Conservation (phyloP, 495 filamentous ascomycete species). For the Alectoria sarmentosa region DNA sequence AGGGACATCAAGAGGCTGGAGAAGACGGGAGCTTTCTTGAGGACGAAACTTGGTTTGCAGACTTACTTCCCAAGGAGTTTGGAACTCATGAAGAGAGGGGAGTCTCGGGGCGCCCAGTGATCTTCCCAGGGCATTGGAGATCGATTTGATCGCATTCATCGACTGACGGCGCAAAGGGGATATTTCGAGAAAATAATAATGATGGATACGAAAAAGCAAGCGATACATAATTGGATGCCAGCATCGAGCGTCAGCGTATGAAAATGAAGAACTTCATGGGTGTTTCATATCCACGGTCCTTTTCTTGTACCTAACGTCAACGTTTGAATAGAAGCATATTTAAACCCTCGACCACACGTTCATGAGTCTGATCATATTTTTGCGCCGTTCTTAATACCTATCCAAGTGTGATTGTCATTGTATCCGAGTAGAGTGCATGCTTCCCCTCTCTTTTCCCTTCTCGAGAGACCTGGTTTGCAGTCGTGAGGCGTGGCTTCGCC, state of each 20-base stretch:
- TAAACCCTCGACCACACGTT: background rate
- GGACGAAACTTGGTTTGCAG: slow-evolving; percentile 39
- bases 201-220: slow-evolving; percentile 5
- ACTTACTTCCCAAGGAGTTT: slow-evolving; percentile 41
- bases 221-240: background rate
- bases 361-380: too few species aligned
- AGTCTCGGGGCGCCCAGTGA: slow-evolving; percentile 5
- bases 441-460: too few species aligned
- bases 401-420: too few species aligned
- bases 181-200: background rate
- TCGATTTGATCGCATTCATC: background rate
- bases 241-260: background rate
- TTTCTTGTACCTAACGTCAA: background rate
- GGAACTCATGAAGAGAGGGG: slow-evolving; percentile 36
- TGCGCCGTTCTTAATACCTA: too few species aligned
- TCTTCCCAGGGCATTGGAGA: background rate
- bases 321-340: background rate
- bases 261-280: background rate
- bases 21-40: slow-evolving; percentile 41
- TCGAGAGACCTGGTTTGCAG: too few species aligned
- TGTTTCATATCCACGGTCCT: background rate
- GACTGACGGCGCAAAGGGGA: background rate
- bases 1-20: slow-evolving; percentile 45
- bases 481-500: too few species aligned
- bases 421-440: too few species aligned